Evolutionary conservation across 2,329 filamentous ascomycete genomes (phyloP).

Genomic region (Lojkania enalia): DNA sequence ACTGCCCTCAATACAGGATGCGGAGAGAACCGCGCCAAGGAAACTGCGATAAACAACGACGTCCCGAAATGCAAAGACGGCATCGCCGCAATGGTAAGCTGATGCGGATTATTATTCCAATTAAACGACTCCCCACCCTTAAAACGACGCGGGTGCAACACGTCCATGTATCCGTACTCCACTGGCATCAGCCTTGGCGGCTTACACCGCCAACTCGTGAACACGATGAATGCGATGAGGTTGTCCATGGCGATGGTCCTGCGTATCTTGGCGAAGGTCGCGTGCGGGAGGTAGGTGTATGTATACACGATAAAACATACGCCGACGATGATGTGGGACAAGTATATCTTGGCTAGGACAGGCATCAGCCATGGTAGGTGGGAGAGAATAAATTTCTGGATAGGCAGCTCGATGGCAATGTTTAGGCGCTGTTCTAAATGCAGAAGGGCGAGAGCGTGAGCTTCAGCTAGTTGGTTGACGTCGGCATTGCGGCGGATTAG

Average conservation of each 20-base stretch:
- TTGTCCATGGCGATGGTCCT: constrained; percentile 56
- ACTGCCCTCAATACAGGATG: constrained; percentile 43
- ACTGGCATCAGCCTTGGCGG: constrained; percentile 54
- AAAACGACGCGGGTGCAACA: constrained; percentile 41
- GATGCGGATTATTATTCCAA: constrained; percentile 53
- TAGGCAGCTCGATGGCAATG: constrained; percentile 46
- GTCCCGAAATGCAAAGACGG: constrained; percentile 55
- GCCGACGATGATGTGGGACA: constrained; percentile 53
- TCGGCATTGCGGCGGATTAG: constrained; percentile 46
- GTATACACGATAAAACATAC: constrained; percentile 54
- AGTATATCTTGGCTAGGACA: constrained; percentile 50
- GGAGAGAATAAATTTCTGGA: constrained; percentile 49
- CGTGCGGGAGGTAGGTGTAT: constrained; percentile 50
- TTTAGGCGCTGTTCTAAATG: constrained; percentile 43
- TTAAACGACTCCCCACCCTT: constrained; percentile 19
- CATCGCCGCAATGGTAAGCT: constrained; percentile 56
- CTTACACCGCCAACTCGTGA: constrained; percentile 54
- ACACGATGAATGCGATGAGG: constrained; percentile 52
- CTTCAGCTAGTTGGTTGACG: constrained; percentile 44
- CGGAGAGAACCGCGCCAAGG: constrained; percentile 46
- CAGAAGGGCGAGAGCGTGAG: constrained; percentile 50
- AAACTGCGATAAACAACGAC: constrained; percentile 43
- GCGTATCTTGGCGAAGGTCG: constrained; percentile 48
- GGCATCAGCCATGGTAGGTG: constrained; percentile 44
- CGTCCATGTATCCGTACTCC: constrained; percentile 54